Evolutionary conservation across 2,329 filamentous ascomycete species (phyloP).

Genomic region (Epichloe gansuensis): DNA sequence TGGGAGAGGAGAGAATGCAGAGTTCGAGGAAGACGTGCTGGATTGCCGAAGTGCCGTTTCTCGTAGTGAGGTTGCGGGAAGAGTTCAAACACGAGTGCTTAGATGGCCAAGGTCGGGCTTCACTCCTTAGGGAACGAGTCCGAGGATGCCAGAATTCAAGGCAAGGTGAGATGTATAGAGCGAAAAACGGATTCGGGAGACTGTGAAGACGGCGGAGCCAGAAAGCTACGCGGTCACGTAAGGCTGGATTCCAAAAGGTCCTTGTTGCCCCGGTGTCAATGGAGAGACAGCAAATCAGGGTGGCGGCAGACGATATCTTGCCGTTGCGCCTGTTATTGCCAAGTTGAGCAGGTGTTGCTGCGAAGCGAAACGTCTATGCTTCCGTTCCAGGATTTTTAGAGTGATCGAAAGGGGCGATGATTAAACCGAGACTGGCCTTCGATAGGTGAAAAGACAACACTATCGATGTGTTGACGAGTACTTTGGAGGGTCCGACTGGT

Average conservation of each 20-base stretch:
- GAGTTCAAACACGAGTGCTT: background rate
- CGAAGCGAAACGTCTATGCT: background rate
- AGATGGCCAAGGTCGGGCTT: background rate
- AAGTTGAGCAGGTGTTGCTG: background rate
- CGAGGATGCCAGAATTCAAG: background rate
- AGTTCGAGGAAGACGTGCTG: too few relatives aligned
- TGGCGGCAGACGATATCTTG: slow-evolving; percentile 1
- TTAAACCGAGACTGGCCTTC: background rate
- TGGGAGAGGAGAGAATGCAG: too few relatives aligned
- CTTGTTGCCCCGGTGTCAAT: background rate
- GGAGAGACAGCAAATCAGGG: background rate
- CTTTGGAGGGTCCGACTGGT: slow-evolving; percentile 1
- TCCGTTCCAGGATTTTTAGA: background rate
- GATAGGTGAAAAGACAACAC: background rate
- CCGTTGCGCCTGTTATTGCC: background rate
- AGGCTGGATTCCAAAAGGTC: background rate
- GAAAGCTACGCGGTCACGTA: background rate
- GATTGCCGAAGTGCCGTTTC: background rate
- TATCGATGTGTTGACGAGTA: background rate
- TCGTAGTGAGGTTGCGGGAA: background rate
- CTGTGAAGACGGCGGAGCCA: background rate
- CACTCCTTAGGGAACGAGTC: background rate
- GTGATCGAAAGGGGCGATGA: too few relatives aligned
- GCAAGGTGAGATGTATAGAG: background rate
- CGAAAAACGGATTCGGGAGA: background rate